A percentile compares a stretch with the other conserved stretches of the same genome.
These are phyloP conservation scores for Clavispora santaluciae DNA, from an alignment of 805 yeast species.

Conservation along the genomic window DNA sequence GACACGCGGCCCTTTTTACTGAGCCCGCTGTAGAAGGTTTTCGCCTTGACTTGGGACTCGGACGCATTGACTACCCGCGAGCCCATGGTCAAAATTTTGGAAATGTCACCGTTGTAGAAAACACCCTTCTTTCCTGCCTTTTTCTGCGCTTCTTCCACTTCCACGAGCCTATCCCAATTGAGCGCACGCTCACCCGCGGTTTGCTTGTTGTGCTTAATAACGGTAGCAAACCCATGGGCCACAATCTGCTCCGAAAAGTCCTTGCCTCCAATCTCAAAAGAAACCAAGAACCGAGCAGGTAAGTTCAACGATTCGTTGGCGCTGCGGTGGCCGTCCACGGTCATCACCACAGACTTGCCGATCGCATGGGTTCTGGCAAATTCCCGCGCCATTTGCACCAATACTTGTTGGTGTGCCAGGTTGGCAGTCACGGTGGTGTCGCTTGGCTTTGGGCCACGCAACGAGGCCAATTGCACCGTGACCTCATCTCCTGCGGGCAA, in stretches of 20 bases:
- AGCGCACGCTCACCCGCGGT: slow-evolving; percentile 62
- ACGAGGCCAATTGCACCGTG: slow-evolving; percentile 71
- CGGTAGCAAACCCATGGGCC: slow-evolving; percentile 68
- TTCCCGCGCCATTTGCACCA: slow-evolving; percentile 66
- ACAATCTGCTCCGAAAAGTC: slow-evolving; percentile 63
- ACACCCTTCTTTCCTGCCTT: slow-evolving; percentile 56
- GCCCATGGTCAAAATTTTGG: slow-evolving; percentile 48
- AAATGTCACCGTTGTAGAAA: slow-evolving; percentile 42
- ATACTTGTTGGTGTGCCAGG: slow-evolving; percentile 40
- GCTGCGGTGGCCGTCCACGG: slow-evolving; percentile 60
- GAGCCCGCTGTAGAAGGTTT: slow-evolving; percentile 66
- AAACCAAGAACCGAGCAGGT: slow-evolving; percentile 64
- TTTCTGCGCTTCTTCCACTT: slow-evolving; percentile 58
- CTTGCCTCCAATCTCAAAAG: slow-evolving; percentile 45
- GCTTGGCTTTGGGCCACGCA: slow-evolving; percentile 66
- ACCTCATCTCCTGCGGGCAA: slow-evolving; percentile 46
- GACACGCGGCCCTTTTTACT: slow-evolving; percentile 59
- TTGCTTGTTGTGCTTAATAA: slow-evolving; percentile 70
- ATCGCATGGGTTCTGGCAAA: slow-evolving; percentile 62
- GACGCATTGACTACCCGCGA: slow-evolving; percentile 75
- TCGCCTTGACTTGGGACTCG: slow-evolving; percentile 66
- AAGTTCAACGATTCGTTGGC: slow-evolving; percentile 49
- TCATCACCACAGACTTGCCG: slow-evolving; percentile 63
- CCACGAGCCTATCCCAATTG: slow-evolving; percentile 73
- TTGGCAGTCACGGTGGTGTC: slow-evolving; percentile 46